A percentile compares a stretch with the other conserved stretches of the same genome.
Conservation (phyloP, 2,329 filamentous ascomycete genomes). For the Madurella mycetomatis region DNA sequence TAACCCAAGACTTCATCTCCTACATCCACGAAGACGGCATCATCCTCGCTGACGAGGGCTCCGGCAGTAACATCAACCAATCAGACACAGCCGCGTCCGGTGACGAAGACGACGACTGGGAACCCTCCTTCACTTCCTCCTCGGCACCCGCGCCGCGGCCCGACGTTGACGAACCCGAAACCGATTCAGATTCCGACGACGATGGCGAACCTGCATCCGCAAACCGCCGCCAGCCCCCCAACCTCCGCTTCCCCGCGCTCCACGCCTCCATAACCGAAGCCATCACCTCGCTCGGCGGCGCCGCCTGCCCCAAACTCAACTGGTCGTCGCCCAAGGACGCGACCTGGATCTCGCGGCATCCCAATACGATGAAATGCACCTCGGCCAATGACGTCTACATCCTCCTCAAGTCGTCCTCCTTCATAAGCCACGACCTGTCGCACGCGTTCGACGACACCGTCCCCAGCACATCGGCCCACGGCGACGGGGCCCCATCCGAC, state of each 20-base stretch:
- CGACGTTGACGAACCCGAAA: constrained; percentile 39
- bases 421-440: constrained; percentile 89
- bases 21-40: constrained; percentile 94
- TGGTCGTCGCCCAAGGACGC: constrained; percentile 98
- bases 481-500: constrained; percentile 1
- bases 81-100: constrained; percentile 30
- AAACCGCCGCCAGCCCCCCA: constrained; percentile 40
- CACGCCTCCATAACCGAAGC: constrained; percentile 72
- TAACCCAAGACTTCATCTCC: constrained; percentile 69
- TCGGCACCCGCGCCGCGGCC: constrained; percentile 27
- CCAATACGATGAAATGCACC: constrained; percentile 88
- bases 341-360: constrained; percentile 77
- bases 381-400: constrained; percentile 89
- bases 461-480: constrained; percentile 27
- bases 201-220: constrained; percentile 43
- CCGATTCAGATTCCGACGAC: constrained; percentile 43
- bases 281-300: constrained; percentile 77
- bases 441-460: constrained; percentile 82
- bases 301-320: constrained; percentile 89
- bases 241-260: constrained; percentile 62
- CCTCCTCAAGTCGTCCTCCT: constrained; percentile 89
- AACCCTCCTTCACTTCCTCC: constrained; percentile 35
- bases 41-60: constrained; percentile 65
- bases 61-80: constrained; percentile 39
- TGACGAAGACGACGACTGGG: constrained; percentile 55